A percentile compares a stretch with the other conserved stretches of the same genome.
Evolutionary conservation across 2,329 filamentous ascomycete species (phyloP).

Genomic region (Aaosphaeria pasadenensis): DNA sequence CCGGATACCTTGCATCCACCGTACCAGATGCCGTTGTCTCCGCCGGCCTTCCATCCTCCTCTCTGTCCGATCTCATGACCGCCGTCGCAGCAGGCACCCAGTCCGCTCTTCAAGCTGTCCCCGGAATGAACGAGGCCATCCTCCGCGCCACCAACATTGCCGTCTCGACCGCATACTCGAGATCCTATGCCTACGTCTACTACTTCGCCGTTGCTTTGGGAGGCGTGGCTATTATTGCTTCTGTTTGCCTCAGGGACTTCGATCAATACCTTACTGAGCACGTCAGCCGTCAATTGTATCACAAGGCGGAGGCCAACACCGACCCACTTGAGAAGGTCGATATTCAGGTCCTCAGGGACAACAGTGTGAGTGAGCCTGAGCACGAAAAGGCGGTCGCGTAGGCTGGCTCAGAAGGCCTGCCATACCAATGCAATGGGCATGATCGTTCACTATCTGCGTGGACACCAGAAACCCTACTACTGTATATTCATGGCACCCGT

Average conservation of each 20-base stretch:
- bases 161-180: neutral
- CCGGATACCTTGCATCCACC: conserved; percentile 6
- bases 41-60: neutral
- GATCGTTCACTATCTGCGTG: too few relatives aligned
- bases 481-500: too few relatives aligned
- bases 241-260: conserved; percentile 7
- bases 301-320: conserved; percentile 3
- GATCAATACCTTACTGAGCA: conserved; percentile 18
- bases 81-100: neutral
- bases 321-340: conserved; percentile 7
- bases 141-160: neutral
- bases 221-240: neutral
- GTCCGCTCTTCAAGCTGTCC: neutral
- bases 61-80: neutral
- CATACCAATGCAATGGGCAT: too few relatives aligned
- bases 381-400: too few relatives aligned
- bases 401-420: too few relatives aligned
- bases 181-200: neutral
- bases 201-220: neutral
- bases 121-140: neutral
- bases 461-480: too few relatives aligned
- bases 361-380: too few relatives aligned
- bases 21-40: neutral
- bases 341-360: too few relatives aligned
- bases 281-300: conserved; percentile 13